Conservation (phyloP, 2,329 filamentous ascomycete species). For the Clarireedia paspali region DNA sequence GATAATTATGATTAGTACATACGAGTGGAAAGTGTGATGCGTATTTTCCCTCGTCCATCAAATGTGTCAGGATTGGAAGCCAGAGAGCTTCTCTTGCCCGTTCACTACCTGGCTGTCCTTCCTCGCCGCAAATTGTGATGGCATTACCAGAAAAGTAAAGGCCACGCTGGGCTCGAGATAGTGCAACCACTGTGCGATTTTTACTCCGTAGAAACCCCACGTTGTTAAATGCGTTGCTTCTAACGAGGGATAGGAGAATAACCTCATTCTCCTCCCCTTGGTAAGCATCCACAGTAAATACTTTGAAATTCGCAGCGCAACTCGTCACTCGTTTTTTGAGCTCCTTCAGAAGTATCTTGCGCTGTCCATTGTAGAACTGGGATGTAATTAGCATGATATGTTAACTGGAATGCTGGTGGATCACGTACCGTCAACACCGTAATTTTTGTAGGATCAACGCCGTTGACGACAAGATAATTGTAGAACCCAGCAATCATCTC, state of each 20-base stretch:
- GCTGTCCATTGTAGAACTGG: constrained; percentile 76
- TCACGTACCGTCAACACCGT: constrained; percentile 58
- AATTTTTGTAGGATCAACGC: constrained; percentile 51
- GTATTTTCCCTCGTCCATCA: constrained; percentile 34
- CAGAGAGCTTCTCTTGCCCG: constrained; percentile 23
- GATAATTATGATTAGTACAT: constrained; percentile 51
- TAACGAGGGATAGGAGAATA: constrained; percentile 71
- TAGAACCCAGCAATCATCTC: constrained; percentile 69
- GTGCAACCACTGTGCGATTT: constrained; percentile 50
- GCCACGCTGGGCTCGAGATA: constrained; percentile 65
- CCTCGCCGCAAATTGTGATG: constrained; percentile 33
- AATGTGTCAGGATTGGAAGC: constrained; percentile 31
- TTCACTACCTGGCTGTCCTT: constrained; percentile 10
- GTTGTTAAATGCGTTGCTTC: constrained; percentile 49
- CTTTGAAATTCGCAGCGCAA: constrained; percentile 36
- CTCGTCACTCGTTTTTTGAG: constrained; percentile 35
- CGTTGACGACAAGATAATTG: constrained; percentile 64
- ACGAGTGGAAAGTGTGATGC: constrained; percentile 46
- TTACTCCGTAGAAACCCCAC: constrained; percentile 68
- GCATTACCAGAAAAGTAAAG: constrained; percentile 83
- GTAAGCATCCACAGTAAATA: constrained; percentile 80
- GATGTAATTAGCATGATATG: neutral
- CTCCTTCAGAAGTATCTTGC: constrained; percentile 50
- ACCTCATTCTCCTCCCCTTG: constrained; percentile 89
- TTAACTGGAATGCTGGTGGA: neutral